phyloP scores from a whole-genome alignment of 2,329 filamentous ascomycete species.

The Fusarium palustre region DNA sequence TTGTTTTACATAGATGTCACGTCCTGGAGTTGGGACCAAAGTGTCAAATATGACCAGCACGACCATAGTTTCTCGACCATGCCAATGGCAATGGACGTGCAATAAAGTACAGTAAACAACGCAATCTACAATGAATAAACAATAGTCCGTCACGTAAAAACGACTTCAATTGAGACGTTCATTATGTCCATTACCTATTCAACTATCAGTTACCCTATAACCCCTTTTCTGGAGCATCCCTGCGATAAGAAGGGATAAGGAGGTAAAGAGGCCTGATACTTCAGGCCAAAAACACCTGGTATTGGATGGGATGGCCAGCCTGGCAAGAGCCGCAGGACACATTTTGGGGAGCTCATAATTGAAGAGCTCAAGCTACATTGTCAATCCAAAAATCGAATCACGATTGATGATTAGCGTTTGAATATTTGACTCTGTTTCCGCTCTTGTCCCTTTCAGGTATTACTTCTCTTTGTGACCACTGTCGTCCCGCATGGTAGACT shows the following conservation, averaged over 20 bases:
- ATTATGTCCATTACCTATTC: too few species aligned
- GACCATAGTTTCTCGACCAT: background rate
- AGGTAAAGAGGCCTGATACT: conserved; percentile 40
- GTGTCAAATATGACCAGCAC: background rate
- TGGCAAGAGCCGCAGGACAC: conserved; percentile 49
- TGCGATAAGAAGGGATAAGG: conserved; percentile 35
- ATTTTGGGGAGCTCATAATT: conserved; percentile 48
- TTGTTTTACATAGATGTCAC: background rate
- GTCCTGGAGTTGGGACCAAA: too few species aligned
- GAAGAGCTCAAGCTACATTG: conserved; percentile 39
- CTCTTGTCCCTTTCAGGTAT: background rate
- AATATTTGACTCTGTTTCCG: conserved; percentile 3
- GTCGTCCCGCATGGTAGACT: conserved; percentile 44
- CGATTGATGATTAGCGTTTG: conserved; percentile 39
- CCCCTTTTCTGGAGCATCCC: conserved; percentile 38
- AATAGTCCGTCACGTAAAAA: background rate
- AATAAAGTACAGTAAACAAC: background rate
- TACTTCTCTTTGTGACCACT: conserved; percentile 11
- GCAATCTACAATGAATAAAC: background rate
- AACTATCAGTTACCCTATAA: conserved; percentile 28
- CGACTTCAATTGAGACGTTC: background rate
- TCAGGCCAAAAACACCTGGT: conserved; percentile 45
- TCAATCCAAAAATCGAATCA: conserved; percentile 27
- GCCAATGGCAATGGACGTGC: background rate
- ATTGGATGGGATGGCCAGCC: conserved; percentile 37